These are phyloP conservation scores for Gaeumannomyces tritici DNA, from an alignment of 2,329 filamentous ascomycete genomes.

Conservation along the genomic window DNA sequence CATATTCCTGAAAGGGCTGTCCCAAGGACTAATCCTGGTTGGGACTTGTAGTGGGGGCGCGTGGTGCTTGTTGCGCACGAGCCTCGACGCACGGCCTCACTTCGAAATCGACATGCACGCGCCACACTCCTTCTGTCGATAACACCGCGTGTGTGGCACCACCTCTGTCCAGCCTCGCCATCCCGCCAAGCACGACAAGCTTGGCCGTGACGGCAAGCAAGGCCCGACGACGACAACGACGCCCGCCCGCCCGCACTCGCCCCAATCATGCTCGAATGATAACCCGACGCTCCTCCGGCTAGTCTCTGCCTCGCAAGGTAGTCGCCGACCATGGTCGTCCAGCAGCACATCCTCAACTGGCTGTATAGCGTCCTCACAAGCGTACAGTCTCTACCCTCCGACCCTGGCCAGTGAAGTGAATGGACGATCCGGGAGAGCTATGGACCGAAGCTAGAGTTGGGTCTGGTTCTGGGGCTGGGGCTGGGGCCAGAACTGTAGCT, in stretches of 20 bases:
- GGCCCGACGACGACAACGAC: neutral
- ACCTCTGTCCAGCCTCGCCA: neutral
- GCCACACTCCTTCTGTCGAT: no score
- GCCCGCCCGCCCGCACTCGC: no score
- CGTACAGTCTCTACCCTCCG: conserved; percentile 29
- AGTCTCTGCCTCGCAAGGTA: neutral
- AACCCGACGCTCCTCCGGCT: neutral
- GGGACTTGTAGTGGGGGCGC: neutral
- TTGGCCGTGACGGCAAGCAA: neutral
- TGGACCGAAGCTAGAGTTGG: conserved; percentile 4
- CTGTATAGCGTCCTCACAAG: conserved; percentile 83
- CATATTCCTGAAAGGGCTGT: no score
- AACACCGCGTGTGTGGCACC: neutral
- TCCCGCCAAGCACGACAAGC: neutral
- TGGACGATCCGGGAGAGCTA: neutral
- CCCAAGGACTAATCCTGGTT: no score
- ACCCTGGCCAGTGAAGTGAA: no score
- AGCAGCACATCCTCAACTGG: conserved; percentile 89
- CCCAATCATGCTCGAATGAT: neutral
- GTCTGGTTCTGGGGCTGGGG: neutral
- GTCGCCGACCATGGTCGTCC: conserved; percentile 52
- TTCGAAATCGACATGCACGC: no score
- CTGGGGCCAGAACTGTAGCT: neutral
- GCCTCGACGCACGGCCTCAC: no score
- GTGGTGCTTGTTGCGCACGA: neutral